phyloP scores from a whole-genome alignment of 164 flowering plant genomes.

The Euptelea pleiosperma region DNA sequence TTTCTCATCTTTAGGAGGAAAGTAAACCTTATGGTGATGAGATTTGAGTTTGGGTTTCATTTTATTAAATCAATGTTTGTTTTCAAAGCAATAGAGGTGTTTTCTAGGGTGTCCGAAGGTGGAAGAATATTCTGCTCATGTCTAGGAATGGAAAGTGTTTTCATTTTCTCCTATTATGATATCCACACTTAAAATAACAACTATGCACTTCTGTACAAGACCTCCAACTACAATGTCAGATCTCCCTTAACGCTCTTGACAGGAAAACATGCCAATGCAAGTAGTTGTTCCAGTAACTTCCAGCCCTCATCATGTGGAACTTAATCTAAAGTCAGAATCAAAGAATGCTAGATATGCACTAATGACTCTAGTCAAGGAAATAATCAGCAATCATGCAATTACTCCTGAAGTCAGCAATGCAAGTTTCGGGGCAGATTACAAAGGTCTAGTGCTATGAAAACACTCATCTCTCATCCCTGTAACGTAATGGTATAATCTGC shows the following conservation, averaged over 20 bases:
- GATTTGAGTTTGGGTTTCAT: too few species aligned
- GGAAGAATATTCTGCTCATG: too few species aligned
- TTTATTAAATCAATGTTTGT: too few species aligned
- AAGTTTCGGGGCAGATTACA: slow-evolving; percentile 48
- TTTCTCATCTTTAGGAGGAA: too few species aligned
- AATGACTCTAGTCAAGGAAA: slow-evolving; percentile 61
- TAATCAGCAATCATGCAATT: slow-evolving; percentile 32
- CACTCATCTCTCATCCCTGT: not conserved
- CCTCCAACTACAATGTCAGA: not conserved
- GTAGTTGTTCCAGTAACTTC: slow-evolving; percentile 52
- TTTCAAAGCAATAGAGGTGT: too few species aligned
- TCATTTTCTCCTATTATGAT: not conserved
- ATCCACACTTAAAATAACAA: not conserved
- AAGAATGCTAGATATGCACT: slow-evolving; percentile 54
- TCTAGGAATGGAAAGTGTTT: not conserved
- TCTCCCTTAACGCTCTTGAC: slow-evolving; percentile 11
- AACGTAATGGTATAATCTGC: not conserved
- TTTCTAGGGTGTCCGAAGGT: too few species aligned
- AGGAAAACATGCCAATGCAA: slow-evolving; percentile 54
- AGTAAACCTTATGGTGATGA: too few species aligned
- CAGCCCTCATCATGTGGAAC: slow-evolving; percentile 70
- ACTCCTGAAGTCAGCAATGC: slow-evolving; percentile 54
- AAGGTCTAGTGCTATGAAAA: slow-evolving; percentile 40
- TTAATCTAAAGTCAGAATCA: slow-evolving; percentile 48
- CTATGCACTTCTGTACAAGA: not conserved